Percentiles rank a stretch among this genome's conserved stretches.
Conservation (phyloP, 2,329 filamentous ascomycete genomes). For the Monosporascus ibericus region DNA sequence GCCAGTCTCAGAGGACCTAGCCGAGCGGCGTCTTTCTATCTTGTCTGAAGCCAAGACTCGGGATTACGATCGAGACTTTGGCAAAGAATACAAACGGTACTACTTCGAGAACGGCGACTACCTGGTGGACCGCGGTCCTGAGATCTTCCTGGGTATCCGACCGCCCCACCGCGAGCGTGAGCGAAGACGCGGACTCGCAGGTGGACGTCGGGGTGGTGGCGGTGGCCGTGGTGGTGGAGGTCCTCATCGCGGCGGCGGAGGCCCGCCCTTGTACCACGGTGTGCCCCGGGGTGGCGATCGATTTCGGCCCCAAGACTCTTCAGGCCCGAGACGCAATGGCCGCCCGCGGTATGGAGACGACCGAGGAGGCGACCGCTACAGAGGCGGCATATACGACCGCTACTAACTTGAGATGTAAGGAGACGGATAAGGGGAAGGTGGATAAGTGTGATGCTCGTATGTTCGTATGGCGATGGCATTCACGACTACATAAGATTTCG, state of each 20-base stretch:
- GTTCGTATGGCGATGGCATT: background rate
- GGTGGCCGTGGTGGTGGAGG: background rate
- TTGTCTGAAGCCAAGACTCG: conserved; percentile 42
- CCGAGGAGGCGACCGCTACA: conserved; percentile 11
- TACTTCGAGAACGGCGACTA: conserved; percentile 62
- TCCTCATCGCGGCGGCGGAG: conserved; percentile 11
- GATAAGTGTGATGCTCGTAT: background rate
- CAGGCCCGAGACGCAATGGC: conserved; percentile 14
- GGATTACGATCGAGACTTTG: conserved; percentile 34
- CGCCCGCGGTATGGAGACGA: conserved; percentile 16
- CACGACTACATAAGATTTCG: background rate
- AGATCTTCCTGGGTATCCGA: conserved; percentile 60
- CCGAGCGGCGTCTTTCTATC: conserved; percentile 56
- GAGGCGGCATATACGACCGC: conserved; percentile 6
- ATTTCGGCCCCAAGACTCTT: conserved; percentile 20
- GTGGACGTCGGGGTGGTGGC: conserved; percentile 20
- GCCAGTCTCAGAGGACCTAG: conserved; percentile 60
- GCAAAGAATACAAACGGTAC: conserved; percentile 59
- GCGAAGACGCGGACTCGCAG: conserved; percentile 32
- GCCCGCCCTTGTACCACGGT: conserved; percentile 21
- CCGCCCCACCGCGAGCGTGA: conserved; percentile 49
- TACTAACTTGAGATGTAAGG: background rate
- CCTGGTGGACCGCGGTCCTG: conserved; percentile 67
- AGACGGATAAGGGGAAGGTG: background rate
- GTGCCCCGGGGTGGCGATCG: conserved; percentile 27